phyloP scores from a whole-genome alignment of 2,329 filamentous ascomycete genomes.

The Alternaria sp. region DNA sequence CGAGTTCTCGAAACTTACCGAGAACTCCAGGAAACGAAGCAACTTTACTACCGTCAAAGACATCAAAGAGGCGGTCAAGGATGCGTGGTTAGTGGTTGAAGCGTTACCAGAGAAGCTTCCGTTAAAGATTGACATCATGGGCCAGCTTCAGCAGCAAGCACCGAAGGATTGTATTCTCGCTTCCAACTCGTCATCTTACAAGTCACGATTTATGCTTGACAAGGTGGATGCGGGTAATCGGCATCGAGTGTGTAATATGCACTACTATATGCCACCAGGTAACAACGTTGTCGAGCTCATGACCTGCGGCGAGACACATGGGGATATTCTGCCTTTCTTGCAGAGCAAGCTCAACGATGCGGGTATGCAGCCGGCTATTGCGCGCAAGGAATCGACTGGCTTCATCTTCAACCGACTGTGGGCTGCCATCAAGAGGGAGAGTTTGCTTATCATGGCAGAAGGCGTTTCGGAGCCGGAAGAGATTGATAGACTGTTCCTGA shows the following conservation, averaged over 20 bases:
- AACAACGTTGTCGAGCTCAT: conserved; percentile 63
- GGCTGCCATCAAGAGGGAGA: conserved; percentile 66
- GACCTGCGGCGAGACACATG: conserved; percentile 59
- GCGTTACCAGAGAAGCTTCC: conserved; percentile 61
- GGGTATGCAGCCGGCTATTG: conserved; percentile 55
- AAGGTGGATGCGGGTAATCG: conserved; percentile 53
- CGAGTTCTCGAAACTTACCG: conserved; percentile 10
- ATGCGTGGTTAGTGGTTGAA: conserved; percentile 65
- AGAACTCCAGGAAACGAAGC: background rate
- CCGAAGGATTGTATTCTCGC: conserved; percentile 60
- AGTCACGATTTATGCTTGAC: conserved; percentile 59
- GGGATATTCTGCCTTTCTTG: conserved; percentile 58
- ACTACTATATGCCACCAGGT: conserved; percentile 60
- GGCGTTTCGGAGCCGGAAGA: conserved; percentile 60
- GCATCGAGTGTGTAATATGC: conserved; percentile 54
- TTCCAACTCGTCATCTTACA: conserved; percentile 64
- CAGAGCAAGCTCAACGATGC: conserved; percentile 52
- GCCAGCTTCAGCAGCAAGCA: conserved; percentile 55
- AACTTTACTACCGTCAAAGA: conserved; percentile 39
- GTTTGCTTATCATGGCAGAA: conserved; percentile 60
- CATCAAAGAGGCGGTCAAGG: conserved; percentile 52
- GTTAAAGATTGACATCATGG: conserved; percentile 61
- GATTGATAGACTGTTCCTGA: conserved; percentile 59
- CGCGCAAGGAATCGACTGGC: conserved; percentile 60
- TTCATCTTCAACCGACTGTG: conserved; percentile 67